Conservation (phyloP, 805 yeast species). For the Pichia kluyveri region DNA sequence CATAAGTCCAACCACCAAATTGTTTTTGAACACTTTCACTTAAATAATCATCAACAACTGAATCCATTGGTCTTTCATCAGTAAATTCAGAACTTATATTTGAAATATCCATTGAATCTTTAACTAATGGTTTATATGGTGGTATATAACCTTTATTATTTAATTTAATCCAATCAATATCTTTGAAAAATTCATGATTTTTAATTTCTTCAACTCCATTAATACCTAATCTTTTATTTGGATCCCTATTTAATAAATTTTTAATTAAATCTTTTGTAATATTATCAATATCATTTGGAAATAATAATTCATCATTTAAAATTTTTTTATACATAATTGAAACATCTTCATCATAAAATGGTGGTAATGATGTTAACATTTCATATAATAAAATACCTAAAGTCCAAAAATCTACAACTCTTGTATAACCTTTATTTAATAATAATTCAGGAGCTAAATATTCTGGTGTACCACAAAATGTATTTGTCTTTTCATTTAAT, state of each 20-base stretch:
- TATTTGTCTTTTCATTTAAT: constrained; percentile 72
- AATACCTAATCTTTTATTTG: constrained; percentile 63
- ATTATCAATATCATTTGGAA: constrained; percentile 80
- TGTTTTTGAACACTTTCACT: constrained; percentile 95
- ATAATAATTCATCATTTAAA: constrained; percentile 76
- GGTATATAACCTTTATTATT: constrained; percentile 84
- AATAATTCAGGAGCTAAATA: constrained; percentile 92
- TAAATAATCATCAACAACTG: constrained; percentile 86
- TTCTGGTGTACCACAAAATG: constrained; percentile 98
- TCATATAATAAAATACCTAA: constrained; percentile 88
- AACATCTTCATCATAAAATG: constrained; percentile 91
- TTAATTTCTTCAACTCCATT: constrained; percentile 82
- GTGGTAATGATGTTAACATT: constrained; percentile 95
- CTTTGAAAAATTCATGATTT: constrained; percentile 75
- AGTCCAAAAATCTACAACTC: constrained; percentile 99
- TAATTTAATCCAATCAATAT: constrained; percentile 83
- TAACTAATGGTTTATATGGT: constrained; percentile 90
- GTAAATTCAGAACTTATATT: constrained; percentile 93
- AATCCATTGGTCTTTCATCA: constrained; percentile 85
- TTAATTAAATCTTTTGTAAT: constrained; percentile 77
- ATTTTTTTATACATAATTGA: constrained; percentile 92
- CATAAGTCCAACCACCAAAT: constrained; percentile 98
- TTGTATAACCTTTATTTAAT: constrained; percentile 87
- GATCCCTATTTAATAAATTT: constrained; percentile 77
- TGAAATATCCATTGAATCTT: constrained; percentile 78